phyloP scores from a whole-genome alignment of 106 monocot genomes.

The Allium sativum region DNA sequence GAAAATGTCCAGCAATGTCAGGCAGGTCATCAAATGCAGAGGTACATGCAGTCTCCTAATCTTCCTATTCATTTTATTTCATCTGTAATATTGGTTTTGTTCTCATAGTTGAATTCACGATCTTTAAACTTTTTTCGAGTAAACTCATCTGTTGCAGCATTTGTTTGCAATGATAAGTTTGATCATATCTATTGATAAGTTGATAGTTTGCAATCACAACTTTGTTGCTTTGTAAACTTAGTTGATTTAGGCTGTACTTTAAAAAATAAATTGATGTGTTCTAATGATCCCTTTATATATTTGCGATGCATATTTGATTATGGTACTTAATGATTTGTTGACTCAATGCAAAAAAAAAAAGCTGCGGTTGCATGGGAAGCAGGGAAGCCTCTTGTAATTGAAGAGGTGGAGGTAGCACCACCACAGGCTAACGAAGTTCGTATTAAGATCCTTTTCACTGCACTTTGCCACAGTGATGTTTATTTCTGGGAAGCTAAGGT shows the following conservation, averaged over 20 bases:
- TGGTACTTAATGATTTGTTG: not conserved
- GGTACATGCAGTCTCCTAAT: not conserved
- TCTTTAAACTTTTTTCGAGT: too few relatives aligned
- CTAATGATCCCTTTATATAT: too few relatives aligned
- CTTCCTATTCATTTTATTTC: too few relatives aligned
- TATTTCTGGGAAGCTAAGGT: conserved; percentile 25
- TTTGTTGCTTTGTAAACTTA: not conserved
- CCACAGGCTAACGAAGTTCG: conserved; percentile 22
- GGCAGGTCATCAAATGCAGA: conserved; percentile 8
- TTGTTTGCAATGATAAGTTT: too few relatives aligned
- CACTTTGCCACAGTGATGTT: conserved; percentile 19
- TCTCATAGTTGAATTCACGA: too few relatives aligned
- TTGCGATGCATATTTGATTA: not conserved
- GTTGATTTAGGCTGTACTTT: not conserved
- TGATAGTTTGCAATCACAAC: not conserved
- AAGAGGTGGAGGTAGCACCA: conserved; percentile 16
- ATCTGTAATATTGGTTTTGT: too few relatives aligned
- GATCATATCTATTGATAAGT: too few relatives aligned
- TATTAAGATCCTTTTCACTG: conserved; percentile 13
- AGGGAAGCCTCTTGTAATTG: conserved; percentile 17
- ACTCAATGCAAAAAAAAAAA: conserved; percentile 1
- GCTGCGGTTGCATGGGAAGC: conserved; percentile 27
- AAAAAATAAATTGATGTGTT: not conserved
- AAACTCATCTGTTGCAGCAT: too few relatives aligned
- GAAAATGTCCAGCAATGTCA: not conserved